Evolutionary conservation across 805 yeast species (phyloP).

Genomic region (Pichia sporocuriosa): DNA sequence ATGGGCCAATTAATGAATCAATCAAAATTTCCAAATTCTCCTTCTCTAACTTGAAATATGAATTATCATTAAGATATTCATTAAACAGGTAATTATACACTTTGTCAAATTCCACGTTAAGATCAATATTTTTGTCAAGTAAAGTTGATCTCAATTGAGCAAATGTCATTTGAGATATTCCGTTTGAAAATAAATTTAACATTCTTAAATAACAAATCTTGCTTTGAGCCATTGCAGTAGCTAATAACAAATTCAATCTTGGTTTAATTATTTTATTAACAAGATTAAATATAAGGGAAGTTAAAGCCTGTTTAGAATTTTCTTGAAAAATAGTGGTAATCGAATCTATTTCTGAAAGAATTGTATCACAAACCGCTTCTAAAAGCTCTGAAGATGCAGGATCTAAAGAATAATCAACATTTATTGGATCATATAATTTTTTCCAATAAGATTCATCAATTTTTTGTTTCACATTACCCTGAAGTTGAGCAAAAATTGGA

Average conservation of each 20-base stretch:
- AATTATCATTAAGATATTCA: conserved; percentile 57
- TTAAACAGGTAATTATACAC: conserved; percentile 66
- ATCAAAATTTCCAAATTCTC: conserved; percentile 54
- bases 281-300: conserved; percentile 64
- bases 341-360: conserved; percentile 65
- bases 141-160: conserved; percentile 60
- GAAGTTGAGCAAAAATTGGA: conserved; percentile 53
- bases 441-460: conserved; percentile 42
- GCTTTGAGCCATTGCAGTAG: conserved; percentile 55
- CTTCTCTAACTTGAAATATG: conserved; percentile 67
- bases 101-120: conserved; percentile 55
- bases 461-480: conserved; percentile 18
- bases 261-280: conserved; percentile 66
- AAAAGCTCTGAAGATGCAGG: conserved; percentile 45
- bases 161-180: conserved; percentile 48
- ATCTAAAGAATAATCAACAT: conserved; percentile 42
- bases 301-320: conserved; percentile 57
- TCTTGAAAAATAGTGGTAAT: conserved; percentile 60
- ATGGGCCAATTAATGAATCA: conserved; percentile 38
- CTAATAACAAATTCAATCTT: conserved; percentile 50
- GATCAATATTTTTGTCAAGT: conserved; percentile 38
- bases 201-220: conserved; percentile 70
- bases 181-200: conserved; percentile 57
- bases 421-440: conserved; percentile 52
- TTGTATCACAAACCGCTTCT: conserved; percentile 49